Evolutionary conservation across 2,329 filamentous ascomycete genomes (phyloP), one percentile per base, ranked within the genome.

Genomic region (Penicillium sp.): DNA sequence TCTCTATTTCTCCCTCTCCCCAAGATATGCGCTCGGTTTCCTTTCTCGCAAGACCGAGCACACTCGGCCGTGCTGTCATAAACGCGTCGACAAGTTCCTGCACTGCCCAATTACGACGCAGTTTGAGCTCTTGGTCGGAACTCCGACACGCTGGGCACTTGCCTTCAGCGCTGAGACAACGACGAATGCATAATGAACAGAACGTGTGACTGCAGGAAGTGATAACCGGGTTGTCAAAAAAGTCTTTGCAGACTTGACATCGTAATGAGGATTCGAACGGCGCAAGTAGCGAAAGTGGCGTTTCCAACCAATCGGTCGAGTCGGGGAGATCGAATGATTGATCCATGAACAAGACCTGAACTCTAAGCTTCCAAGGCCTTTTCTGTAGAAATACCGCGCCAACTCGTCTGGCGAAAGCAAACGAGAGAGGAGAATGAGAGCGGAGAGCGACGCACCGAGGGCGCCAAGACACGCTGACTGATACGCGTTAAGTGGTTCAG

Each of bases 191-290:
- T 50, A 96, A 78, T 7, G 93, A 97, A 79, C 94, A 99, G 69
- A 99, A 99, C 0, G 94, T 97, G 71, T 99, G 94, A 50, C 85
- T 89, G 76, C 94, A 99, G 1, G 90, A 89, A 0, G 94, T 99
- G 59, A 97, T 87, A 84, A 99, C 94, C 0, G 94, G 94, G 47
- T 91, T 96, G 57, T 85, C 85, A 77, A 90, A 97, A 75, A 97
- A 96, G 73, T 99, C 95, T 71, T 97, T 97, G 83, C 94, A 99
- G 56, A 99, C 89, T 74, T 97, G 90, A 75, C 94, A 99, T 64
- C 94, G 90, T 18, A 99, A 80, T 3, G 91, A 86, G 56, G 88
- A 86, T 68, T 99, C 94, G 59, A 99, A 67, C 43, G 73, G 74
- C 53, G 73, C 69, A 39, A 79, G 68, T 32, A 70, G 61, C 13